Base-by-base conservation (phyloP, 768 basidiomycete genomes). In the Pluteus cervinus region DNA sequence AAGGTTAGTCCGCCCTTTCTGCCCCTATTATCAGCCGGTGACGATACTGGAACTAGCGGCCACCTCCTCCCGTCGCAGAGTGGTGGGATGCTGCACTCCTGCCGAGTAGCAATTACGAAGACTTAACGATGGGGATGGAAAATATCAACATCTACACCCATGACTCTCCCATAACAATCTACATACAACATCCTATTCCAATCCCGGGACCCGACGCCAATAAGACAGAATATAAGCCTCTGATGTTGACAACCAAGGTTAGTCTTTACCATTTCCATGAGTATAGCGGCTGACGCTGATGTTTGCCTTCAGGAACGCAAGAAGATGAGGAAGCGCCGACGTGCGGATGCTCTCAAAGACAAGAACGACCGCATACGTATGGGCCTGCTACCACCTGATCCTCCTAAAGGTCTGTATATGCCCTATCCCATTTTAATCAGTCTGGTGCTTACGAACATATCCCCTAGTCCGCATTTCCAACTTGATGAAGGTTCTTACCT, bases 51-150 rank as follows among this genome's bases (percentile, higher is more conserved):
- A 29, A 41, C 26, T 48, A 93, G 84, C 73, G 92, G 29, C 77
- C 79, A 38, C 75, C 88, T 1, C 96, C 94, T 5, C 94, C 94
- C 1, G 81, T 77, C 4, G 76, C 82, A 4, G 96, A 98, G 57
- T 99, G 96, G 96, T 99, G 96, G 96, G 96, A 99, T 60, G 81
- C 76, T 15, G 74, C 87, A 0, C 65, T 97, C 10, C 64, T 99
- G 7, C 86, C 88, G 0, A 81, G 68, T 48, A 82, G 85, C 61
- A 72, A 65, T 4, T 98, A 98, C 57, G 74, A 77, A 30, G 91
- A 93, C 41, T 56, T 94, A 34, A 60, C 61, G 2, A 56, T 72
- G 17, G 81, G 79, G 20, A 49, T 81, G 33, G 63, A 69, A 17
- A 58, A 61, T 10, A 61, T 89, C 37, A 81, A 77, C 36, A 85